A percentile compares a stretch with the other conserved stretches of the same genome.
Conservation (phyloP, 2,329 filamentous ascomycete genomes). For the Chaetomiaceae sp. region DNA sequence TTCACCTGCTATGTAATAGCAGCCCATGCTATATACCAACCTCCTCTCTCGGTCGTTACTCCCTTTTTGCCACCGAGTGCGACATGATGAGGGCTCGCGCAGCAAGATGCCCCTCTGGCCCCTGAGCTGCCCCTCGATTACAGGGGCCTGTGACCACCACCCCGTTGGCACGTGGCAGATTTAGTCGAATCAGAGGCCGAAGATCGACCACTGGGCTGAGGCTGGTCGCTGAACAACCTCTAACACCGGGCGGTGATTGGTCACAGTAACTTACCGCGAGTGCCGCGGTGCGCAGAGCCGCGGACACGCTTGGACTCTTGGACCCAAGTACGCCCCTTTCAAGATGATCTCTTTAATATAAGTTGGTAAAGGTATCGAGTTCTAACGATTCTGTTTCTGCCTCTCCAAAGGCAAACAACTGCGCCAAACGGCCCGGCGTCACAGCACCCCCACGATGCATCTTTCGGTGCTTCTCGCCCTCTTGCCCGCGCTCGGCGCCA, state of each 20-base stretch:
- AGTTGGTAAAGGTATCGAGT: no score
- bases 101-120: not conserved
- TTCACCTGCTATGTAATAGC: no score
- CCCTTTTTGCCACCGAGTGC: slow-evolving; percentile 9
- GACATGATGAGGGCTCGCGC: no score
- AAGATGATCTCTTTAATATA: not conserved
- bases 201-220: not conserved
- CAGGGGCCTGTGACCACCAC: not conserved
- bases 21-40: no score
- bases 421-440: not conserved
- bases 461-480: slow-evolving; percentile 5
- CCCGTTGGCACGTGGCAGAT: not conserved
- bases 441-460: slow-evolving; percentile 18
- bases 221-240: no score
- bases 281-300: no score
- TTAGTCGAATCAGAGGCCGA: slow-evolving; percentile 11
- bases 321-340: not conserved
- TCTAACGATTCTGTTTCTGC: no score
- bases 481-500: slow-evolving; percentile 17
- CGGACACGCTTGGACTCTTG: no score
- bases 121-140: no score
- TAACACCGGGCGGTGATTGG: slow-evolving; percentile 3
- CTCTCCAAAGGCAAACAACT: not conserved
- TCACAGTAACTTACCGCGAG: not conserved
- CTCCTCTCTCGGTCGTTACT: not conserved